phyloP scores from a whole-genome alignment of 2,329 filamentous ascomycete genomes.

The Talaromyces sp. region DNA sequence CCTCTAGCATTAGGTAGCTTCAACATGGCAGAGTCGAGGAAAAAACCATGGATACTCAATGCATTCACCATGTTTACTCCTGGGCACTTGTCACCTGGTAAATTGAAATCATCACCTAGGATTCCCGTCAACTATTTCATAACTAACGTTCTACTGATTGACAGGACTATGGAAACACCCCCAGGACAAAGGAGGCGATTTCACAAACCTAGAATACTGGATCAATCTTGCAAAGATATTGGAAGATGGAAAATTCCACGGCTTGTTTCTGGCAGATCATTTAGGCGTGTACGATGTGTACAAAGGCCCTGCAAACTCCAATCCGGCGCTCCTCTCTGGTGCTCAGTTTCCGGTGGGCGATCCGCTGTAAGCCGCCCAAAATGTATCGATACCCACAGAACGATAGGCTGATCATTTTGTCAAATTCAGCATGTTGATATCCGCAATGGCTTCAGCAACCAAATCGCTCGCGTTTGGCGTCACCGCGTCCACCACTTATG shows the following conservation, averaged over 20 bases:
- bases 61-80: slow-evolving; percentile 45
- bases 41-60: slow-evolving; percentile 28
- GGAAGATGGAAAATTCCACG: slow-evolving; percentile 45
- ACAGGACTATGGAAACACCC: slow-evolving; percentile 10
- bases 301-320: slow-evolving; percentile 34
- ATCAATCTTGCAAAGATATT: slow-evolving; percentile 42
- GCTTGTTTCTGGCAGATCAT: slow-evolving; percentile 48
- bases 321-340: slow-evolving; percentile 32
- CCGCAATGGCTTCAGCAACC: slow-evolving; percentile 44
- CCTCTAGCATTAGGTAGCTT: too few relatives aligned
- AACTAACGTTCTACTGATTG: neutral
- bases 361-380: slow-evolving; percentile 24
- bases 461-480: slow-evolving; percentile 46
- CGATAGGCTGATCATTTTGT: neutral
- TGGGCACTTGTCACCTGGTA: slow-evolving; percentile 37
- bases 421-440: slow-evolving; percentile 18
- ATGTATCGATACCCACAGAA: neutral
- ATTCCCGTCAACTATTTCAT: neutral
- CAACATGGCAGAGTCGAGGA: slow-evolving; percentile 3
- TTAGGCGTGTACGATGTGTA: slow-evolving; percentile 45
- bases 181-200: slow-evolving; percentile 30
- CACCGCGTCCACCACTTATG: slow-evolving; percentile 51
- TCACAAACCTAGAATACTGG: slow-evolving; percentile 43
- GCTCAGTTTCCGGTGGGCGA: slow-evolving; percentile 42
- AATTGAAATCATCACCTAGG: neutral